Percentiles rank a stretch among this genome's conserved stretches.
These are phyloP conservation scores for Hymenoscyphus occultus DNA, from an alignment of 2,329 filamentous ascomycete genomes.

Conservation along the genomic window DNA sequence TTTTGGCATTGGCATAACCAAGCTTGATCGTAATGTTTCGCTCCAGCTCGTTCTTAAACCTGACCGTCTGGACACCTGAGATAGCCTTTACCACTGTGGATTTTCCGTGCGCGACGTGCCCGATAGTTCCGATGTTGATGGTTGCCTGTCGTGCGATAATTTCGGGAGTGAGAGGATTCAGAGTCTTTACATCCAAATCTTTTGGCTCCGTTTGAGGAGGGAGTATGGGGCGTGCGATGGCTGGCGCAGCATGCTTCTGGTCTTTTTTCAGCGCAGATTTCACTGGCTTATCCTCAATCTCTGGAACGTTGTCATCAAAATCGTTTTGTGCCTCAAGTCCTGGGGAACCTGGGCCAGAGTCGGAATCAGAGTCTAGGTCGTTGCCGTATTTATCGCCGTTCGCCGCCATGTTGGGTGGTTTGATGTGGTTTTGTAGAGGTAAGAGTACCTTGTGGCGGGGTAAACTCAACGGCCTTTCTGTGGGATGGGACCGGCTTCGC, in stretches of 20 bases:
- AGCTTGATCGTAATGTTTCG: constrained; percentile 99
- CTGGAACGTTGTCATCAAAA: constrained; percentile 55
- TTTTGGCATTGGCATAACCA: constrained; percentile 98
- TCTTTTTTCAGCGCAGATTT: constrained; percentile 89
- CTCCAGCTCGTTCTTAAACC: constrained; percentile 99
- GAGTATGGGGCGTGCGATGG: constrained; percentile 60
- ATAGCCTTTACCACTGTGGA: constrained; percentile 99
- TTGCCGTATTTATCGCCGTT: constrained; percentile 64
- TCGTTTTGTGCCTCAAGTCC: constrained; percentile 44
- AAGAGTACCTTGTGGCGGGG: constrained; percentile 14
- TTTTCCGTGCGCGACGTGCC: constrained; percentile 98
- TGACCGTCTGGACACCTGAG: constrained; percentile 95
- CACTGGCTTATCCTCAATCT: constrained; percentile 59
- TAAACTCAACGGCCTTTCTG: constrained; percentile 8
- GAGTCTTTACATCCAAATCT: constrained; percentile 75
- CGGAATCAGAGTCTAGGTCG: constrained; percentile 70
- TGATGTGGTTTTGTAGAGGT: constrained; percentile 17
- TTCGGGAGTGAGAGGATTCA: constrained; percentile 87
- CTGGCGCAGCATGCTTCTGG: constrained; percentile 51
- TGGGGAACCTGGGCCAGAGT: constrained; percentile 56
- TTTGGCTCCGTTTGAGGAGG: constrained; percentile 93
- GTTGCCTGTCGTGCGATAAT: constrained; percentile 98
- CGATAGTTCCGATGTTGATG: constrained; percentile 98
- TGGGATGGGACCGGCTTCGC: constrained; percentile 1
- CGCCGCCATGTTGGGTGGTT: constrained; percentile 35